phyloP scores from a whole-genome alignment of 2,329 filamentous ascomycete genomes.

The Calonectria pteridis region DNA sequence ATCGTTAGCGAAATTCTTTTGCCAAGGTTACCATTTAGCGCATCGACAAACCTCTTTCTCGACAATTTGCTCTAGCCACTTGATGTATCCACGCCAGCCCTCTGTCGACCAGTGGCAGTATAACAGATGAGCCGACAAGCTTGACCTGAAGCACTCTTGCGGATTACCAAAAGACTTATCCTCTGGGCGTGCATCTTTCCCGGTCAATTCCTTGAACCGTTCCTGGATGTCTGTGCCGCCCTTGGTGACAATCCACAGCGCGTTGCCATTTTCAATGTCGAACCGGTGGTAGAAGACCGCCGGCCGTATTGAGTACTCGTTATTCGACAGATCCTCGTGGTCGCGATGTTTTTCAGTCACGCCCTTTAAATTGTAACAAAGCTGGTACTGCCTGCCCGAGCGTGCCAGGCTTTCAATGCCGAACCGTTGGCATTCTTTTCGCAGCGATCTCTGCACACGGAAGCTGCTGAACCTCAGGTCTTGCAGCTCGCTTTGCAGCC shows the following conservation, averaged over 20 bases:
- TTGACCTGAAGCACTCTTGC: constrained; percentile 6
- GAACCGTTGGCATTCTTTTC: background rate
- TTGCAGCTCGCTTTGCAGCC: constrained; percentile 1
- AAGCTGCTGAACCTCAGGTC: constrained; percentile 19
- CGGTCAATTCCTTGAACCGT: constrained; percentile 15
- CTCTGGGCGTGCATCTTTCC: constrained; percentile 5
- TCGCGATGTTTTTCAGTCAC: background rate
- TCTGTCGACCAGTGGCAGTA: constrained; percentile 19
- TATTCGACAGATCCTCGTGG: background rate
- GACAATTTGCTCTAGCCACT: background rate
- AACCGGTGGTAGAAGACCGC: constrained; percentile 12
- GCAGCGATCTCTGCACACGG: constrained; percentile 8
- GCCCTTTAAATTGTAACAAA: constrained; percentile 18
- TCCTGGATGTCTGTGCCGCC: background rate
- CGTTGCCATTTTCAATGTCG: constrained; percentile 19
- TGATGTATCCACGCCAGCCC: constrained; percentile 13
- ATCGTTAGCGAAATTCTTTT: background rate
- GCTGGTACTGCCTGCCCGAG: constrained; percentile 20
- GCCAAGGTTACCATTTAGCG: background rate
- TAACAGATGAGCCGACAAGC: constrained; percentile 12
- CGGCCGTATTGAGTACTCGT: constrained; percentile 1
- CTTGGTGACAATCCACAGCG: constrained; percentile 16
- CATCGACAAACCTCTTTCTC: constrained; percentile 1
- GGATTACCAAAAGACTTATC: constrained; percentile 11
- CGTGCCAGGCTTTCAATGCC: constrained; percentile 1